Evolutionary conservation across 2,329 filamentous ascomycete species (phyloP).

Genomic region (Didymella exigua): DNA sequence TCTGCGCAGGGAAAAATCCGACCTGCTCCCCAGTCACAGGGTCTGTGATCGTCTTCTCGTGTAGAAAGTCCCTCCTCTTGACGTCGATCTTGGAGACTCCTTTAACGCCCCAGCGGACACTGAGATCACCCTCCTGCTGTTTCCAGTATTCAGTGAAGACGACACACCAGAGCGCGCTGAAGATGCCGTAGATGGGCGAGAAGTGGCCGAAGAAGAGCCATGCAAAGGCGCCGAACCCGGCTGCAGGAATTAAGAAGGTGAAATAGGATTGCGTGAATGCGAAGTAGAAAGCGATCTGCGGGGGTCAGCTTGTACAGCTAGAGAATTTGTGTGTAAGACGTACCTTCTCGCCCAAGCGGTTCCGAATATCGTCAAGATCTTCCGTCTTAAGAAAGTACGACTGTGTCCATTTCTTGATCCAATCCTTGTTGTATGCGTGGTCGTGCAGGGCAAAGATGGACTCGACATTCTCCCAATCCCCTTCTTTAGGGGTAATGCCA

Average conservation of each 20-base stretch:
- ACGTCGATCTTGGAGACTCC: constrained; percentile 82
- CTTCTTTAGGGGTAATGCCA: constrained; percentile 57
- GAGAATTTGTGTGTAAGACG: not conserved
- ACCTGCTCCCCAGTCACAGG: constrained; percentile 80
- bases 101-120: constrained; percentile 85
- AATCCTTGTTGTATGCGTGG: constrained; percentile 58
- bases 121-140: constrained; percentile 84
- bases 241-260: constrained; percentile 80
- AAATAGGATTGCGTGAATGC: constrained; percentile 93
- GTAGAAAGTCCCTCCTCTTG: constrained; percentile 76
- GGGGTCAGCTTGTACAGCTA: constrained; percentile 21
- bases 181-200: constrained; percentile 78
- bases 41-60: constrained; percentile 78
- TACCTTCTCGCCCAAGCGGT: constrained; percentile 57
- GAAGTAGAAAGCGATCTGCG: constrained; percentile 87
- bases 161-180: constrained; percentile 82
- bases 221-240: constrained; percentile 73
- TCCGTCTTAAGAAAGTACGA: constrained; percentile 54
- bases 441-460: constrained; percentile 58
- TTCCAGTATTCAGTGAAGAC: constrained; percentile 97
- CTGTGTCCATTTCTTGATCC: constrained; percentile 59
- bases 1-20: constrained; percentile 75
- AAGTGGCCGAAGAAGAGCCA: constrained; percentile 87
- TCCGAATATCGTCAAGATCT: constrained; percentile 58
- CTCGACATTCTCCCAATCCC: constrained; percentile 58